Evolutionary conservation across 202 grass and related monocot species (phyloP), one percentile per base, ranked within the genome.

Genomic region (Schoenoplectus triqueter): DNA sequence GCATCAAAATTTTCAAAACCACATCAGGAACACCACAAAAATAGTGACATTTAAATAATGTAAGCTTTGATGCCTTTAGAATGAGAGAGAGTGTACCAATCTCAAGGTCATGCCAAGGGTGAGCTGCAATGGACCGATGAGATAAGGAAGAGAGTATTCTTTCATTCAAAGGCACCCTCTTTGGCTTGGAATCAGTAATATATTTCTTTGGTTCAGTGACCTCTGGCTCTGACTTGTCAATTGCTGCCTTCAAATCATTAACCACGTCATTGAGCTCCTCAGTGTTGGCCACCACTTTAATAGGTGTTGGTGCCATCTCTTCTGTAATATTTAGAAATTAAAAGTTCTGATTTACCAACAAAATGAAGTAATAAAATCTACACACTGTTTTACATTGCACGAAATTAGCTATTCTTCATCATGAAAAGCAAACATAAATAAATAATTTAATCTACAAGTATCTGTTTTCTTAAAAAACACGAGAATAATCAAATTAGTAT

Each of bases 101-200:
- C 73, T 97, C 95, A 55, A 97, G 90, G 84, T 97, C 95, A 88
- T 97, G 95, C 95, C 95, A 97, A 14, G 95, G 91, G 80, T 97
- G 95, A 0, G 95, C 95, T 48, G 95, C 92, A 90, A 94, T 73
- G 72, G 92, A 90, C 61, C 92, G 91, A 66, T 82, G 85, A 50
- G 95, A 87, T 84, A 97, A 90, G 48, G 95, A 91, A 3, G 95
- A 93, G 50, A 97, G 73, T 57, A 87, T 97, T 57, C 92, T 91
- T 87, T 97, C 92, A 87, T 94, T 97, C 41, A 97, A 78, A 52
- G 92, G 89, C 77, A 86, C 89, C 50, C 73, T 65, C 70, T 92
- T 88, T 6, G 81, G 14, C 3, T 85, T 73, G 3, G 82, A 48
- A 22, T 54, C 47, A 7, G 63, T 52, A 50, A 46, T 22, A 56